Conservation (phyloP, 768 basidiomycete species). For the Lactarius pseudohatsudake region DNA sequence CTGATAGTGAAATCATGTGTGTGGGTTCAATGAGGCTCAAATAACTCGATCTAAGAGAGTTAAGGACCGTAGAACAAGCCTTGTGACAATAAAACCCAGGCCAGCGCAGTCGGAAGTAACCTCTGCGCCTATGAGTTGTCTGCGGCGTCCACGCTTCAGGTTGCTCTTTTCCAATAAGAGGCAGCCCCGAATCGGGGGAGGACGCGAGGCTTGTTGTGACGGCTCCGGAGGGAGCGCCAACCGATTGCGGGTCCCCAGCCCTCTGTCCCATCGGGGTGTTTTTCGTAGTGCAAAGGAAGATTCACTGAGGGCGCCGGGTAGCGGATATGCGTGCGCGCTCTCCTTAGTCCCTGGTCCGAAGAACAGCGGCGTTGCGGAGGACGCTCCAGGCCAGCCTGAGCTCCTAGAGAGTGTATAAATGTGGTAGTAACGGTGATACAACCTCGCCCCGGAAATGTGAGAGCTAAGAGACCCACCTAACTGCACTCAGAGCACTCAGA, state of each 20-base stretch:
- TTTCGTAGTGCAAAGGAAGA: not conserved
- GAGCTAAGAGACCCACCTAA: constrained; percentile 28
- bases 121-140: constrained; percentile 1
- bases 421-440: constrained; percentile 3
- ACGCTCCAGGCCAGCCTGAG: not conserved
- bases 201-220: not conserved
- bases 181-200: constrained; percentile 3
- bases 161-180: constrained; percentile 17
- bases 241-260: not conserved
- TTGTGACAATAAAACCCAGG: not conserved
- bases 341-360: constrained; percentile 27
- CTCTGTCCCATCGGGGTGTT: not conserved
- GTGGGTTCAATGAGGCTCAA: too few relatives aligned
- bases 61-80: not conserved
- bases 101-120: not conserved
- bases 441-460: constrained; percentile 21
- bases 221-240: not conserved
- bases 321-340: constrained; percentile 14
- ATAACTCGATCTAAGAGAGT: not conserved
- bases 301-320: not conserved
- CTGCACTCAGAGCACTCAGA: constrained; percentile 15
- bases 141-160: constrained; percentile 26
- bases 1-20: not conserved
- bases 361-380: constrained; percentile 23
- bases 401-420: not conserved